Conservation (phyloP, 2,329 filamentous ascomycete genomes). For the Penicillium sp. region DNA sequence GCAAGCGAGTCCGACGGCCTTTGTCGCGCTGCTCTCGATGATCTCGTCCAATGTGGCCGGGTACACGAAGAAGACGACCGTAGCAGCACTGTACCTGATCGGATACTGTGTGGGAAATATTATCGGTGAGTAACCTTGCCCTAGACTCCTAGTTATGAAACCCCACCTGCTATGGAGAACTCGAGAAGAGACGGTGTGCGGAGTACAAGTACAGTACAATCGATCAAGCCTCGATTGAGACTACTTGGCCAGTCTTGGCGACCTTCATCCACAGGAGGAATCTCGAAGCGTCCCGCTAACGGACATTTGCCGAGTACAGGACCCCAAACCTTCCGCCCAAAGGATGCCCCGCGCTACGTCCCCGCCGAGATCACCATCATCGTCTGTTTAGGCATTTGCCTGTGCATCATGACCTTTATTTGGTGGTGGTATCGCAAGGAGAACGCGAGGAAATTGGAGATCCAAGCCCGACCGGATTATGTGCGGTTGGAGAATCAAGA, state of each 20-base stretch:
- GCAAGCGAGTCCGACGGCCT: slow-evolving; percentile 60
- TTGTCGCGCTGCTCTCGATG: slow-evolving; percentile 64
- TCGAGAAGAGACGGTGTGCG: not conserved
- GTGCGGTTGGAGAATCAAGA: slow-evolving; percentile 66
- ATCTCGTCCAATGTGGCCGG: slow-evolving; percentile 63
- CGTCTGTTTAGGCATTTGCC: slow-evolving; percentile 57
- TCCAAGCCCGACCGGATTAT: slow-evolving; percentile 58
- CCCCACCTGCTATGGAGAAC: not conserved
- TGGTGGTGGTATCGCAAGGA: slow-evolving; percentile 61
- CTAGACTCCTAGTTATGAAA: too few relatives aligned
- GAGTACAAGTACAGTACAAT: not conserved
- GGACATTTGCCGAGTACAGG: slow-evolving; percentile 31
- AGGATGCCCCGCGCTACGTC: slow-evolving; percentile 61
- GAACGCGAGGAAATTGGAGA: slow-evolving; percentile 60
- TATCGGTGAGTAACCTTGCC: slow-evolving; percentile 46
- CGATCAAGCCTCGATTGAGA: not conserved
- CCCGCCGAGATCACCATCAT: slow-evolving; percentile 66
- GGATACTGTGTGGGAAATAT: slow-evolving; percentile 57
- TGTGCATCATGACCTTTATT: slow-evolving; percentile 61
- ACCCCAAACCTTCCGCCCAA: slow-evolving; percentile 58
- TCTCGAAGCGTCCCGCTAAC: not conserved
- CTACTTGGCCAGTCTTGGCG: not conserved
- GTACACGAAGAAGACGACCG: slow-evolving; percentile 57
- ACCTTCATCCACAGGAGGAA: not conserved
- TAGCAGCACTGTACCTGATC: slow-evolving; percentile 52